Conservation (phyloP, 2,329 filamentous ascomycete species). For the Botryotinia globosa region DNA sequence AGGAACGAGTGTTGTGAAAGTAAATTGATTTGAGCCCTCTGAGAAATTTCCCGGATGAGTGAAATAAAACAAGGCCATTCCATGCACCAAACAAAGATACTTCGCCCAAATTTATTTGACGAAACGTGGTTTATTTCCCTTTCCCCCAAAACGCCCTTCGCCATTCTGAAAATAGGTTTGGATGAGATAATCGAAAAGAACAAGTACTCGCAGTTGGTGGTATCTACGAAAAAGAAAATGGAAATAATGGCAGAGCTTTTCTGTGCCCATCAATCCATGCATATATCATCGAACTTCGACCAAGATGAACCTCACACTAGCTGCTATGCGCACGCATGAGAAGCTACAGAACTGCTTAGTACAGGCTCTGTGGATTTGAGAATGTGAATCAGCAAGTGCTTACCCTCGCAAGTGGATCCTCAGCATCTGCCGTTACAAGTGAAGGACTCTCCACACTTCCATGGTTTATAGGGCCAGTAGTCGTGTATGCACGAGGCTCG, state of each 20-base stretch:
- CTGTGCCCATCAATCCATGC: slow-evolving; percentile 13
- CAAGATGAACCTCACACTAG: slow-evolving; percentile 21
- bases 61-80: slow-evolving; percentile 15
- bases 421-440: slow-evolving; percentile 57
- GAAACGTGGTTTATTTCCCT: slow-evolving; percentile 15
- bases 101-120: slow-evolving; percentile 13
- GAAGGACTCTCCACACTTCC: slow-evolving; percentile 61
- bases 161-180: slow-evolving; percentile 16
- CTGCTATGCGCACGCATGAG: slow-evolving; percentile 39
- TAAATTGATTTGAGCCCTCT: not conserved
- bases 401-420: slow-evolving; percentile 47
- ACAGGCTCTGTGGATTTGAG: slow-evolving; percentile 17
- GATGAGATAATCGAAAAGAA: slow-evolving; percentile 19
- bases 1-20: slow-evolving; percentile 16
- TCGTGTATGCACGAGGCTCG: slow-evolving; percentile 66
- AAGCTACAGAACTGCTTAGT: slow-evolving; percentile 34
- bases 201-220: slow-evolving; percentile 20
- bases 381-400: slow-evolving; percentile 24
- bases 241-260: slow-evolving; percentile 12
- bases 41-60: not conserved
- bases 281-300: slow-evolving; percentile 9
- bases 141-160: slow-evolving; percentile 18
- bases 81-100: slow-evolving; percentile 16
- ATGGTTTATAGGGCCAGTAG: slow-evolving; percentile 55
- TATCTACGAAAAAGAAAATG: slow-evolving; percentile 23